A percentile compares a stretch with the other conserved stretches of the same genome.
Evolutionary conservation across 1,139 yeast genomes (phyloP).

Genomic region (Pichia sp.): DNA sequence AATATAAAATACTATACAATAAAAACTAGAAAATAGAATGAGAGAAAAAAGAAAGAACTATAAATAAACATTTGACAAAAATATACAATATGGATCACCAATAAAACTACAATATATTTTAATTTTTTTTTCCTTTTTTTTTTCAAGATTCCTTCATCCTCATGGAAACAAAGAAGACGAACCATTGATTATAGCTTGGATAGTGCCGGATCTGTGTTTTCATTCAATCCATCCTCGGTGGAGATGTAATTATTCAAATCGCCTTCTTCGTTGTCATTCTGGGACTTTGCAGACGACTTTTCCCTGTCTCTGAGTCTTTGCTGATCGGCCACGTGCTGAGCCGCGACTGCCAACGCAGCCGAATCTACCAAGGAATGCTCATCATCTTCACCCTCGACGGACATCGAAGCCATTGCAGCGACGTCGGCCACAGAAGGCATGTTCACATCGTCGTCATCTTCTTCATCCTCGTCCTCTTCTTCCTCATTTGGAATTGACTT

Average conservation of each 20-base stretch:
- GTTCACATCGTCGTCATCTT: slow-evolving; percentile 14
- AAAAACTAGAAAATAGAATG: background rate
- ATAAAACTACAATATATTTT: slow-evolving; percentile 1
- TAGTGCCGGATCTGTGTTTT: slow-evolving; percentile 24
- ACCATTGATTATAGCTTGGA: slow-evolving; percentile 14
- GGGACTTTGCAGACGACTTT: background rate
- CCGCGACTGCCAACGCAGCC: slow-evolving; percentile 20
- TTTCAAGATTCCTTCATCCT: background rate
- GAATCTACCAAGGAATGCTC: slow-evolving; percentile 18
- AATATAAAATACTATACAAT: background rate
- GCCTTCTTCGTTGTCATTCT: background rate
- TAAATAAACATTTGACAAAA: slow-evolving; percentile 1
- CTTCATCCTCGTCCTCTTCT: slow-evolving; percentile 13
- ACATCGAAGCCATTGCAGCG: slow-evolving; percentile 20
- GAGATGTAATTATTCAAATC: slow-evolving; percentile 4
- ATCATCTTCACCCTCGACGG: slow-evolving; percentile 17
- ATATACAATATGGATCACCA: slow-evolving; percentile 1
- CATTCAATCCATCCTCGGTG: slow-evolving; percentile 11
- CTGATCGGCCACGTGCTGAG: slow-evolving; percentile 19
- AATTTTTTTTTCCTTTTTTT: background rate
- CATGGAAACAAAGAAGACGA: background rate
- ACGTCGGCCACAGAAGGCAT: slow-evolving; percentile 18
- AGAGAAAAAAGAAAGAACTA: slow-evolving; percentile 4
- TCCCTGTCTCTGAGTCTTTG: slow-evolving; percentile 13
- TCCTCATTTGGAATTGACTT: background rate